These are phyloP conservation scores for Pseudovirgaria hyperparasitica DNA, from an alignment of 2,329 filamentous ascomycete genomes.

Conservation along the genomic window DNA sequence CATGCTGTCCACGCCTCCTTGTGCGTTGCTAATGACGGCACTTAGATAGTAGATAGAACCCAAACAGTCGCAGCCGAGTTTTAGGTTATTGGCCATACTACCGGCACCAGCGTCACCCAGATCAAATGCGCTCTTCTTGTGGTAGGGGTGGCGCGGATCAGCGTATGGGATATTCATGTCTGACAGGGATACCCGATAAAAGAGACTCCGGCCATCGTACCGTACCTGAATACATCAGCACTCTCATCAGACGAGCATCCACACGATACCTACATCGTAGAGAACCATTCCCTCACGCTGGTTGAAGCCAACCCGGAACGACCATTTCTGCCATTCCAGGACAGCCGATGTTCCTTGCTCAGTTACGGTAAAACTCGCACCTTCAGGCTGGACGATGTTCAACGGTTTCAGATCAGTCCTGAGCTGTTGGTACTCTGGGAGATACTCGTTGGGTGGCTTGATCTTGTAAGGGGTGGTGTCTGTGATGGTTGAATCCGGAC, in stretches of 20 bases:
- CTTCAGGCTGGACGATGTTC: constrained; percentile 52
- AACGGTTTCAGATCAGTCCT: constrained; percentile 51
- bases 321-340: constrained; percentile 58
- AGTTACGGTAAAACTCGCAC: constrained; percentile 45
- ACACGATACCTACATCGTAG: constrained; percentile 48
- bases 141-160: constrained; percentile 54
- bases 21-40: constrained; percentile 44
- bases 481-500: constrained; percentile 46
- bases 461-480: constrained; percentile 45
- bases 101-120: constrained; percentile 54
- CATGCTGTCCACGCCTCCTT: constrained; percentile 45
- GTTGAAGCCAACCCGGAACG: constrained; percentile 57
- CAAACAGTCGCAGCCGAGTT: constrained; percentile 58
- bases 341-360: constrained; percentile 40
- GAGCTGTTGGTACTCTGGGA: constrained; percentile 48
- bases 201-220: constrained; percentile 50
- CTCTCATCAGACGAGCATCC: no score
- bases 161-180: constrained; percentile 55
- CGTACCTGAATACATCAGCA: constrained; percentile 21
- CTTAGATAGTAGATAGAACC: constrained; percentile 58
- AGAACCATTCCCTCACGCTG: constrained; percentile 56
- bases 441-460: constrained; percentile 50
- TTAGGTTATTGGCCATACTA: constrained; percentile 55
- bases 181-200: constrained; percentile 53
- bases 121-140: constrained; percentile 60